Percentiles rank a stretch among this genome's conserved stretches.
Conservation (phyloP, 768 basidiomycete species). For the Collybia sordida region DNA sequence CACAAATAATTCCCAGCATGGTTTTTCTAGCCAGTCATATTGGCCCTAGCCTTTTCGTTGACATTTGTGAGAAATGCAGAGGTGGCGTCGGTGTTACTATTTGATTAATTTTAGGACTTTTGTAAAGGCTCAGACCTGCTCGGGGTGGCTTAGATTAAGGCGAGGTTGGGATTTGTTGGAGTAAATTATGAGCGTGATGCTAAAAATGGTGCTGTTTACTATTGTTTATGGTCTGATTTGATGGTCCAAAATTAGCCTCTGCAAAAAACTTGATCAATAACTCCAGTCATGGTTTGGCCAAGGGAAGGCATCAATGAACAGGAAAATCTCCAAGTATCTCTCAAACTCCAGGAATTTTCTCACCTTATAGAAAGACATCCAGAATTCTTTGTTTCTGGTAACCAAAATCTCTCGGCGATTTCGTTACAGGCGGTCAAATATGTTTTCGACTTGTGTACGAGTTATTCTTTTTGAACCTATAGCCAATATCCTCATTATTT, state of each 20-base stretch:
- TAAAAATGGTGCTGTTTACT: background rate
- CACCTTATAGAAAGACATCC: conserved; percentile 52
- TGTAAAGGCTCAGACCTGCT: no score
- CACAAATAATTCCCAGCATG: no score
- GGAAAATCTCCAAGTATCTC: background rate
- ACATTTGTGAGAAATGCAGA: no score
- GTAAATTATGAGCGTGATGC: conserved; percentile 52
- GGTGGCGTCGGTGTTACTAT: no score
- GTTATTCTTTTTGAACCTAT: conserved; percentile 2
- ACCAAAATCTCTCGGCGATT: conserved; percentile 48
- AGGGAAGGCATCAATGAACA: background rate
- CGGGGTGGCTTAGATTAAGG: background rate
- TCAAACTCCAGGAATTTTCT: conserved; percentile 47
- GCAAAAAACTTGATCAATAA: no score
- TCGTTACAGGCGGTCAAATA: conserved; percentile 72
- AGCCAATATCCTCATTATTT: conserved; percentile 9
- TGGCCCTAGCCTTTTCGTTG: no score
- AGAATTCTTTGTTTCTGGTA: conserved; percentile 57
- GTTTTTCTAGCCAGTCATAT: no score
- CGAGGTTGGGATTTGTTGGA: conserved; percentile 65
- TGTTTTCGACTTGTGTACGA: conserved; percentile 73
- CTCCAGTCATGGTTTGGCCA: no score
- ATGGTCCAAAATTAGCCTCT: conserved; percentile 43
- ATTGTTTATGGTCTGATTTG: background rate
- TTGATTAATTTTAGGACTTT: no score